Evolutionary conservation across 202 grass and related monocot species (phyloP).

Genomic region (Tripidium arundinaceum): DNA sequence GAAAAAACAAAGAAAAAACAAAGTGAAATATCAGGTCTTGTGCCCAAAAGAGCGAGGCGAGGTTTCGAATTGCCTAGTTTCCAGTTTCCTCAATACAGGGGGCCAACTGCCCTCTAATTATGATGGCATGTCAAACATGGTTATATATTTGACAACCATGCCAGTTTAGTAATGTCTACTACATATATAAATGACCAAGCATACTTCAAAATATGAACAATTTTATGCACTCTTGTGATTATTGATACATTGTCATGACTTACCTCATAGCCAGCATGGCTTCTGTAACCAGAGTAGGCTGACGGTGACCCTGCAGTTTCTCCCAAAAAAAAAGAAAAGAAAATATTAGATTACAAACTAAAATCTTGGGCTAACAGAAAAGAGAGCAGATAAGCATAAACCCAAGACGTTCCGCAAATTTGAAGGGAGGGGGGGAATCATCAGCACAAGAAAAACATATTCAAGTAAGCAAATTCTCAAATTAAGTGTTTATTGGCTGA

Average conservation of each 20-base stretch:
- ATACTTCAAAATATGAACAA: neutral
- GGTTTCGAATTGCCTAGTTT: neutral
- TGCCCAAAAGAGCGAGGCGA: neutral
- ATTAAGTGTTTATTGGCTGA: neutral
- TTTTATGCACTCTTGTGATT: neutral
- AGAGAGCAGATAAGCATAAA: neutral
- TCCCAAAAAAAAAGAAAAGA: slow-evolving; percentile 16
- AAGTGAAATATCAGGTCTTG: neutral
- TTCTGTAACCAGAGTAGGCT: slow-evolving; percentile 36
- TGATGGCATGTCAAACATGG: neutral
- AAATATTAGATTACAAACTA: neutral
- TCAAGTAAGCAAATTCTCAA: neutral
- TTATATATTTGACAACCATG: neutral
- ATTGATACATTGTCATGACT: neutral
- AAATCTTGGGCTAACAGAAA: neutral
- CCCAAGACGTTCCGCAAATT: neutral
- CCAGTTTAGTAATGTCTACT: slow-evolving; percentile 5
- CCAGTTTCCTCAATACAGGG: neutral
- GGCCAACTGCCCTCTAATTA: slow-evolving; percentile 8
- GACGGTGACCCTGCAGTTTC: slow-evolving; percentile 3
- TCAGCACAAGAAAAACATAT: neutral
- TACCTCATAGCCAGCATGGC: slow-evolving; percentile 34
- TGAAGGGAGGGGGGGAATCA: neutral
- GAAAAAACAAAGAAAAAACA: neutral
- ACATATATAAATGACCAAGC: neutral